Evolutionary conservation across 306 rosid species (phyloP), one percentile per base, ranked within the genome.

Genomic region (Aeschynomene evenia): DNA sequence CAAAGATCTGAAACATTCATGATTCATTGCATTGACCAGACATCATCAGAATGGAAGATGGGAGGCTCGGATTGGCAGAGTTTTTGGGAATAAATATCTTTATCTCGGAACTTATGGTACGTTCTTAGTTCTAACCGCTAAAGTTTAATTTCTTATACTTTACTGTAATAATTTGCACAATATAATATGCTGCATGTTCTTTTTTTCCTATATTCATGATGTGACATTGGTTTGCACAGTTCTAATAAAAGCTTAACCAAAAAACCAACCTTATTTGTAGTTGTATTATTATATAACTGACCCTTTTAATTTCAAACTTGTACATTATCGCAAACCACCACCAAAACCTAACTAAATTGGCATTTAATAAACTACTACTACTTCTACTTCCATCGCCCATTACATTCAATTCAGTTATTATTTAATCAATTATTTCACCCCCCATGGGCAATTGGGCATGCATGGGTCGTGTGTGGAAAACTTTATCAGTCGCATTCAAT

Each of bases 21-120:
- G 54, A 57, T 28, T 66, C 2, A 48, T 12, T 63, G 36, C 12
- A 12, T 1, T 59, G 37, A 12, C 24, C 61, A 91, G 96, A 79
- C 97, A 91, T 55, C 97, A 88, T 81, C 97, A 91, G 59, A 91
- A 91, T n/a, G 97, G 97, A 67, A 87, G 97, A 77, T 91, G 97
- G 97, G 97, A 91, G 77, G 97, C 97, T 71, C 85, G 97, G 45
- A 91, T 91, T 76, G 97, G 97, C 28, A 84, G 96, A 67, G 97
- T 91, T 19, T 91, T 91, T 10, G 97, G 97, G 79, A 91, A 91
- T 83, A 88, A 88, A 55, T 91, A 91, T 80, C 97, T 91, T 63
- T 91, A 91, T 67, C 97, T 91, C 2, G 97, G 97, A 26, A 91
- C 97, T 58, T 91, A 88, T 75, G 97, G 97, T 91, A 71, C 21